Evolutionary conservation across 2,329 filamentous ascomycete species (phyloP).

Genomic region (Phoma sp.): DNA sequence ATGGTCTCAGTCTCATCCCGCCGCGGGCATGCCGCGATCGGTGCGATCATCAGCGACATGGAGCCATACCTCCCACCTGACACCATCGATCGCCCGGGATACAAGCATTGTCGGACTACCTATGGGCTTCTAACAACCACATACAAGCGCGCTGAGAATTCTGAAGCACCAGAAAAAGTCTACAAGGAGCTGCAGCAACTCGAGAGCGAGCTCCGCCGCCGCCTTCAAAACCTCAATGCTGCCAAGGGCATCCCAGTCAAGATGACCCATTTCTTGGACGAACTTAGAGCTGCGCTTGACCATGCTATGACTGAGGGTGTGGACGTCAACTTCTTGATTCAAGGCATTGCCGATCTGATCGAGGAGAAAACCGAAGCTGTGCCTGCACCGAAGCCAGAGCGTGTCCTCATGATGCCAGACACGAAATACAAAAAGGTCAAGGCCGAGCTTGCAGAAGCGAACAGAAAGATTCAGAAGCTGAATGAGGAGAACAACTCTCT

Average conservation of each 20-base stretch:
- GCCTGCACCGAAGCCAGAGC: constrained; percentile 18
- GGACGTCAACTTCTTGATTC: constrained; percentile 16
- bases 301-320: constrained; percentile 19
- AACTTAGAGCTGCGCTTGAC: constrained; percentile 22
- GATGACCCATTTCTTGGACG: constrained; percentile 26
- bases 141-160: constrained; percentile 19
- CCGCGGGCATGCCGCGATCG: constrained; percentile 24
- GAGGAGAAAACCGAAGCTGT: constrained; percentile 12
- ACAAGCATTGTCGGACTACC: constrained; percentile 25
- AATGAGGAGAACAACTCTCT: constrained; percentile 35
- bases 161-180: constrained; percentile 17
- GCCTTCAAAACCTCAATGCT: constrained; percentile 23
- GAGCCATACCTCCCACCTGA: constrained; percentile 26
- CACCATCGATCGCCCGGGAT: constrained; percentile 20
- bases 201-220: constrained; percentile 23
- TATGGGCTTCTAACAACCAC: constrained; percentile 28
- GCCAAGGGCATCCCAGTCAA: constrained; percentile 26
- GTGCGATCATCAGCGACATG: constrained; percentile 30
- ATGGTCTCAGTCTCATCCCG: constrained; percentile 5
- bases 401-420: constrained; percentile 22
- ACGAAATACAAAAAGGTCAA: constrained; percentile 19
- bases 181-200: constrained; percentile 29
- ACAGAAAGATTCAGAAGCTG: constrained; percentile 22
- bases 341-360: constrained; percentile 15
- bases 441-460: constrained; percentile 20